phyloP scores from a whole-genome alignment of 352 stramenopile genomes.

The Phytophthora idaei region DNA sequence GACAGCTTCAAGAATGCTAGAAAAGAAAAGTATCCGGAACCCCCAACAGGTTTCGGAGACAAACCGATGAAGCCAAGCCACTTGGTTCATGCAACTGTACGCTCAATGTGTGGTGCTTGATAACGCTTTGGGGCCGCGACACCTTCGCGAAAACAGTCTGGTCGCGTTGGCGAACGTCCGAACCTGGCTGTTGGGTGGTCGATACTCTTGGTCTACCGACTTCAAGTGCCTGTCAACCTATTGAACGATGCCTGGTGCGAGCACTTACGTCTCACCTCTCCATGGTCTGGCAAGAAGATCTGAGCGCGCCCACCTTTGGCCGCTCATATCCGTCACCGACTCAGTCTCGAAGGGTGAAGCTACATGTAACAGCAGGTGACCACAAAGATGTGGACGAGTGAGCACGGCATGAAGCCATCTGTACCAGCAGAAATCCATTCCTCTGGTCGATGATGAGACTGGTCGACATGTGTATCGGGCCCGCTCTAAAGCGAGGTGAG shows the following conservation, averaged over 20 bases:
- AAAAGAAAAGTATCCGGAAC: constrained; percentile 22
- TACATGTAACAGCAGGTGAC: too few species aligned
- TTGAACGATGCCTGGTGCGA: too few species aligned
- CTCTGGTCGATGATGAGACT: constrained; percentile 18
- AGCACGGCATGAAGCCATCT: constrained; percentile 21
- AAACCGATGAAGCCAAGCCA: constrained; percentile 17
- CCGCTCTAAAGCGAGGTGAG: too few species aligned
- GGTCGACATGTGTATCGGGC: neutral
- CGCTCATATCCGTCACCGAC: too few species aligned
- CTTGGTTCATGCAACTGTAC: constrained; percentile 22
- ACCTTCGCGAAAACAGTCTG: constrained; percentile 11
- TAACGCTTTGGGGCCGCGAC: neutral
- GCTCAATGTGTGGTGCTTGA: constrained; percentile 15
- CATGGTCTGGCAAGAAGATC: too few species aligned
- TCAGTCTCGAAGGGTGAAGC: too few species aligned
- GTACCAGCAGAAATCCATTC: constrained; percentile 23
- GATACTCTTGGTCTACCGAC: too few species aligned
- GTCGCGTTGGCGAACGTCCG: too few species aligned
- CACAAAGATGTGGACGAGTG: neutral
- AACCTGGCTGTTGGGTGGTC: too few species aligned
- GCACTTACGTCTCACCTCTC: too few species aligned
- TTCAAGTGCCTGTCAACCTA: too few species aligned
- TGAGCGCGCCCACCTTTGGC: too few species aligned
- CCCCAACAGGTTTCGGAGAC: constrained; percentile 24
- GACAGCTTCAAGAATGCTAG: constrained; percentile 12